These are phyloP conservation scores for Umbelopsis isabellina DNA, from an alignment of 192 early-diverging fungal species.

Conservation along the genomic window DNA sequence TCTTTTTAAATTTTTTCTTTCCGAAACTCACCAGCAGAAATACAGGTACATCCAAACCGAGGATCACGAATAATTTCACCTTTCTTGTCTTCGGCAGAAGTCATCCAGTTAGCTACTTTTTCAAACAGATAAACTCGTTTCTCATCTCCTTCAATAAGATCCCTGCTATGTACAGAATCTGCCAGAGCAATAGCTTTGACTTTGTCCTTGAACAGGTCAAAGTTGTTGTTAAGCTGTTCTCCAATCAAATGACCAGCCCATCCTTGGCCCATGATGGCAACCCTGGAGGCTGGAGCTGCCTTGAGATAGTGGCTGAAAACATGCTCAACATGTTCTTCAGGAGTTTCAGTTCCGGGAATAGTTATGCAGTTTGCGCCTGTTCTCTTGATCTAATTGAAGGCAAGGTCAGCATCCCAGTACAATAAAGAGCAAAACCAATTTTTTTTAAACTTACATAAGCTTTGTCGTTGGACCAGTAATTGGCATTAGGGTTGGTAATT, in stretches of 20 bases:
- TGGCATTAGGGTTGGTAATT: slow-evolving; percentile 40
- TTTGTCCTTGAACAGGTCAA: slow-evolving; percentile 26
- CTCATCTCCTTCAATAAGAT: slow-evolving; percentile 18
- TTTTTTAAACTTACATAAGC: slow-evolving; percentile 17
- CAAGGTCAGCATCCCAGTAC: not conserved
- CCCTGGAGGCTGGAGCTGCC: slow-evolving; percentile 14
- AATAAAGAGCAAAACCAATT: not conserved
- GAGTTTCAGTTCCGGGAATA: slow-evolving; percentile 24
- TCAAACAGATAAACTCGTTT: slow-evolving; percentile 29
- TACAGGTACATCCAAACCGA: slow-evolving; percentile 30
- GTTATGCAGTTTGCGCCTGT: not conserved
- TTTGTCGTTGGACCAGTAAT: slow-evolving; percentile 29
- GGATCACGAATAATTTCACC: slow-evolving; percentile 14
- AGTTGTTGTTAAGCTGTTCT: slow-evolving; percentile 28
- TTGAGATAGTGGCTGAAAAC: slow-evolving; percentile 34
- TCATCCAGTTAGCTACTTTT: slow-evolving; percentile 28
- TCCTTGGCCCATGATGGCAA: slow-evolving; percentile 30
- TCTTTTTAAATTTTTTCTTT: too few relatives aligned
- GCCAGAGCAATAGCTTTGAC: slow-evolving; percentile 25
- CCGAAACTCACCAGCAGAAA: slow-evolving; percentile 23
- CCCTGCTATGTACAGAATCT: slow-evolving; percentile 23
- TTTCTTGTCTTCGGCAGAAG: slow-evolving; percentile 2
- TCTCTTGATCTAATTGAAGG: not conserved
- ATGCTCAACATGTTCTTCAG: slow-evolving; percentile 30
- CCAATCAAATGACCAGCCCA: slow-evolving; percentile 36